Base-by-base conservation (phyloP, 768 basidiomycete species). In the Udeniomyces megalosporus region DNA sequence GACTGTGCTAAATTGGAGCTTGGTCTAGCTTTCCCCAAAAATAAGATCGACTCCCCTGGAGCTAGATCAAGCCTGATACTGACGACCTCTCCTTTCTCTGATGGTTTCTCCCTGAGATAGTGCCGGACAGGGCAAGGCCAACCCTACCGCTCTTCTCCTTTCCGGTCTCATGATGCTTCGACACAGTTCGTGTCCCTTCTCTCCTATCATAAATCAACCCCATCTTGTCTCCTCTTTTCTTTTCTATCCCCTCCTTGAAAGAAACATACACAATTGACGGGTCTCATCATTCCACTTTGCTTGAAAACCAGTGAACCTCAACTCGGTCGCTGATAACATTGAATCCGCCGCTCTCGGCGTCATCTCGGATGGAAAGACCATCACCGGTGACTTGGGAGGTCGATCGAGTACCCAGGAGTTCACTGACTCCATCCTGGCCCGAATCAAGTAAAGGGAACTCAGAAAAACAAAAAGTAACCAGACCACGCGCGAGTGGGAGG, bases 111-210 rank as follows among this genome's bases (percentile, higher is more conserved):
- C n/a, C n/a, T n/a, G n/a, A n/a, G n/a, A 97, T 74, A 99, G 97
- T 72, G 93, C 88, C 67, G 92, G 88, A 77, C 76, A 71, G 72
- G 88, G 88, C 66, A 78, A 90, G 68, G 93, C 95, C 71, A 99
- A 99, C 79, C 95, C 95, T n/a, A 97, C 95, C n/a, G 95, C 95
- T 3, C 80, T 99, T 49, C 78, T 99, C 57, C 75, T 99, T 66
- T 92, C 88, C 66, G 90, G 89, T 61, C 76, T 97, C 66, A 97
- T 97, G 95, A 96, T 97, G 93, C 74, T 97, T 70, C 82, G 90
- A 44, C 56, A 58, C 42, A 53, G 88, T 87, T 69, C 64, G 80
- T 76, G 63, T 60, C 50, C 54, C 66, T 60, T 61, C 64, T 34
- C 42, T 47, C n/a, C n/a, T n/a, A n/a, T n/a, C n/a, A n/a, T n/a